phyloP scores from a whole-genome alignment of 73 alveolate genomes.

The Halteria grandinella region DNA sequence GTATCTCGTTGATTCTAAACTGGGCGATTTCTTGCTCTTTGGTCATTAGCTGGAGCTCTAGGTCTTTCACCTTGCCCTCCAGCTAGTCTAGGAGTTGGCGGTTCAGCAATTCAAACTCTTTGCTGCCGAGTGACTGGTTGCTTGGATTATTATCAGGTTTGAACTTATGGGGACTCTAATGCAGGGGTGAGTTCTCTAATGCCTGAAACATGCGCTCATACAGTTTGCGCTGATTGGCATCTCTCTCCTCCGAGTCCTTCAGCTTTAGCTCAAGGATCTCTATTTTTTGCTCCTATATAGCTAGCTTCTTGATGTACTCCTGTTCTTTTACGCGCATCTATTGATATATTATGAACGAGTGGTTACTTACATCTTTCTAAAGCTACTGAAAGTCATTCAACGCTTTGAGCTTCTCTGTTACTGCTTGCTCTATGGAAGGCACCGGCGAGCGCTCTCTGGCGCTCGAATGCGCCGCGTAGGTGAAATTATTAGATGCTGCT shows the following conservation, averaged over 20 bases:
- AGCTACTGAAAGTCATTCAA: conserved; percentile 9
- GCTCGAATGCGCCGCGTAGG: too few species aligned
- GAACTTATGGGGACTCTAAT: neutral
- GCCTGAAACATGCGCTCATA: conserved; percentile 47
- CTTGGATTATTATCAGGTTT: neutral
- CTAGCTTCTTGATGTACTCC: conserved; percentile 20
- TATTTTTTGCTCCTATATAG: conserved; percentile 27
- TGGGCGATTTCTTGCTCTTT: neutral
- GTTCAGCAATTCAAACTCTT: conserved; percentile 3
- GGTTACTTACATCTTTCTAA: conserved; percentile 33
- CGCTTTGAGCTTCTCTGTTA: conserved; percentile 24
- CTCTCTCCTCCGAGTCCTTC: conserved; percentile 52
- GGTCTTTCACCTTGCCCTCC: conserved; percentile 10
- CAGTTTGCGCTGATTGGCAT: conserved; percentile 14
- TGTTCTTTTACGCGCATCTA: conserved; percentile 43
- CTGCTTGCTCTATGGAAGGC: conserved; percentile 34
- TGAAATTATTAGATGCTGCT: too few species aligned
- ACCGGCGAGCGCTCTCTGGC: conserved; percentile 53
- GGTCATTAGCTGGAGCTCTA: neutral
- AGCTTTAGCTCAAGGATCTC: conserved; percentile 17
- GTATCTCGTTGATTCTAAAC: neutral
- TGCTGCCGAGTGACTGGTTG: conserved; percentile 14
- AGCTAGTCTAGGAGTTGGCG: conserved; percentile 16
- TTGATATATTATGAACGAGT: neutral
- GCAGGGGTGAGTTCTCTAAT: conserved; percentile 18